Base-by-base conservation (phyloP, 2,329 filamentous ascomycete genomes). In the Fusarium keratoplasticum region DNA sequence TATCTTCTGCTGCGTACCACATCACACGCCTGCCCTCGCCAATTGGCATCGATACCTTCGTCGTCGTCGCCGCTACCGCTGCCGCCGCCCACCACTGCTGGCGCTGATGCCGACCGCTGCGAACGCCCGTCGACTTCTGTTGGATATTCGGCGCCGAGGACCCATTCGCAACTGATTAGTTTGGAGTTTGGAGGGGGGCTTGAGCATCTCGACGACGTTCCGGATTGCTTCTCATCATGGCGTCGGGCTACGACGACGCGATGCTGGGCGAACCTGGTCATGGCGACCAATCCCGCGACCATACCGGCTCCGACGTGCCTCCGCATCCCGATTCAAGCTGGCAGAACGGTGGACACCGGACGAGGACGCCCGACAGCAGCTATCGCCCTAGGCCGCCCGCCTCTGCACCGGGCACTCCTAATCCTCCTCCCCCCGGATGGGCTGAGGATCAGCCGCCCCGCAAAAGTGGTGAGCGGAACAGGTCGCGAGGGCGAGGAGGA, bases 381-480 rank as follows among this genome's bases (percentile, higher is more conserved):
- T 80, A 83, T 57, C 79, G 77, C 42, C 78, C 80, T 60, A 82
- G 79, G 59, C 80, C 81, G 33, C 80, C 83, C 44, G 77, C 75
- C 29, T 83, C 84, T 61, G 83, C 80, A 22, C 79, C 82, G 9
- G 79, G 78, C 54, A 79, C 76, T 63, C 73, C 81, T 65, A 79
- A 79, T 63, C 75, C 78, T 66, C 79, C 78, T 59, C 76, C 78
- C 60, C 67, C 73, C 29, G 75, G 75, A 61, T 81, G 80, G 75
- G 78, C 81, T 60, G 84, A 87, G 66, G 87, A 89, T 44, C 76
- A 73, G 27, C 67, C 70, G 65, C 82, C 84, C 68, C 84, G 87
- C 76, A 86, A 83, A 77, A 91, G 89, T 81, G 84, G 80, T 74
- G 90, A 92, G 81, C 86, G 88, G 68, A 91, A 88, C 76, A 83